Conservation (phyloP, 2,329 filamentous ascomycete species). For the Sphaerulina vaccinii region DNA sequence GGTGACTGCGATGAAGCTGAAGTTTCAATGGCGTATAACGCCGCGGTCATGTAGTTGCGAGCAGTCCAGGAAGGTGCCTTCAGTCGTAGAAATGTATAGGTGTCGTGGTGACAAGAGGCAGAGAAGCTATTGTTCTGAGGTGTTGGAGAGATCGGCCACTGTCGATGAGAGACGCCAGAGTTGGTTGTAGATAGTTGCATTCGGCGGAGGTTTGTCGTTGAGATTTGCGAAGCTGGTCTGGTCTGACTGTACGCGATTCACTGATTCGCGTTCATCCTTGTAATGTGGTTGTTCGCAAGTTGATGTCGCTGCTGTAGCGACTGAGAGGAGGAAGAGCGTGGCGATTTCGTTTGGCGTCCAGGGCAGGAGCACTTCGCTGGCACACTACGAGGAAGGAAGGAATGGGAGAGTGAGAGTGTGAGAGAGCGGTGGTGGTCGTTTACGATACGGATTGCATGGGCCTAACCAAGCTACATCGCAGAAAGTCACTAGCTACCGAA, state of each 20-base stretch:
- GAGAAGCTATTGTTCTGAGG: not conserved
- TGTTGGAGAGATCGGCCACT: not conserved
- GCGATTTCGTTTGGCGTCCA: not conserved
- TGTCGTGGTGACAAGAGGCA: not conserved
- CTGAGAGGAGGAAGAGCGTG: not conserved
- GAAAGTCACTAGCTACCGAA: not conserved
- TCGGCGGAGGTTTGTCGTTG: not conserved
- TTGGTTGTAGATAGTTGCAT: not conserved
- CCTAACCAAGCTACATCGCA: not conserved
- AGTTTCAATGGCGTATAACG: not conserved
- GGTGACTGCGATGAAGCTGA: not conserved
- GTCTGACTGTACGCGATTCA: not conserved
- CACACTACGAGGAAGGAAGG: no score
- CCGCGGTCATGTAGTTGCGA: not conserved
- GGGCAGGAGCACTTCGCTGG: no score
- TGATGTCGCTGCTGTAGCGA: no score
- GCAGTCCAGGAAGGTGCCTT: not conserved
- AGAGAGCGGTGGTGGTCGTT: no score
- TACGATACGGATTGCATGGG: no score
- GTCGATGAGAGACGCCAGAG: not conserved
- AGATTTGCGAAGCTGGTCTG: not conserved
- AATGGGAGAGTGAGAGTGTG: no score
- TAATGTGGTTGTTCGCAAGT: no score
- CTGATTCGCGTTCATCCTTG: not conserved
- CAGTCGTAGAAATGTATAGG: conserved; percentile 1